Base-by-base conservation (phyloP, 1,284 basidiomycete species). In the Kwoniella shivajii region DNA sequence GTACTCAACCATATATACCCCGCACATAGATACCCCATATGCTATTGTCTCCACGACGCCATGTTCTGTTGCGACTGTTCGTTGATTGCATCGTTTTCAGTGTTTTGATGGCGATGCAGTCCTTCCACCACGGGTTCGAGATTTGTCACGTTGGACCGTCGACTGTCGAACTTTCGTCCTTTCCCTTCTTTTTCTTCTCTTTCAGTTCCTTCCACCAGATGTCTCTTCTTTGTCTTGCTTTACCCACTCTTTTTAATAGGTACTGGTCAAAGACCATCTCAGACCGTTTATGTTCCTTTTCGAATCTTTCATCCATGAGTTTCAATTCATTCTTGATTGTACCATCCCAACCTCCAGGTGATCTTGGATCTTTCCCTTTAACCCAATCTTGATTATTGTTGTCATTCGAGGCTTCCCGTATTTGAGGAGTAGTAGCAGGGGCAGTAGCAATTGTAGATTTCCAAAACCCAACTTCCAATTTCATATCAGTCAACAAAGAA, bases 401-500 rank as follows among this genome's bases (percentile, higher is more conserved):
- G 16, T 34, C 16, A 34, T 34, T 34, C 7, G 7, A 9, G 16
- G 7, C 16, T 34, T 34, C 33, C 16, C 16, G 9, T 34, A 34
- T 9, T 34, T 34, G 18, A 18, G 6, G 45, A 16, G 14, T 30
- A 18, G n/a, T n/a, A n/a, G n/a, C n/a, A n/a, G n/a, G n/a, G n/a
- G n/a, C n/a, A n/a, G n/a, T n/a, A n/a, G n/a, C n/a, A n/a, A n/a
- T n/a, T n/a, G 36, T 5, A 18, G 45, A 34, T 47, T 54, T 13
- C 41, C 50, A 87, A 49, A 90, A 87, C 2, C 64, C 57, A 3
- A 73, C 68, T 74, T 92, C 90, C 14, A 71, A 54, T 4, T 65
- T 54, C 14, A 90, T 65, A 68, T 88, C 83, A 0, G 78, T 57
- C 7, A 77, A 63, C 50, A 73, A 72, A 22, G 80, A 81, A 4